Evolutionary conservation across 192 early-diverging fungal species (phyloP).

Genomic region (Coemansia aciculifera): DNA sequence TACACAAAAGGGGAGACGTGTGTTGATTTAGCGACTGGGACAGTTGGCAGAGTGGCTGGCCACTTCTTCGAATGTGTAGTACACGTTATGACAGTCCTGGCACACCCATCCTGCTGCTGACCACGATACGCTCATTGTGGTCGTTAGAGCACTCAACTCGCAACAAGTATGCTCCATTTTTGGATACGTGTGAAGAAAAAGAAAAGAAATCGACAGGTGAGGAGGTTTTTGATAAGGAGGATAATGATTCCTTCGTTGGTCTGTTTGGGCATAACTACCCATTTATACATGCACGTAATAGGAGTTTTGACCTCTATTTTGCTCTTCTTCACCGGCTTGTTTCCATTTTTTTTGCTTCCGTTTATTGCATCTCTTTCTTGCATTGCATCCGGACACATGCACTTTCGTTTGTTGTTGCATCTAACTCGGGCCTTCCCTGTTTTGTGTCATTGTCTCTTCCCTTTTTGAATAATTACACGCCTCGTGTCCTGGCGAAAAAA

Average conservation of each 20-base stretch:
- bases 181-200: neutral
- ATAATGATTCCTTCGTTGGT: neutral
- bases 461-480: neutral
- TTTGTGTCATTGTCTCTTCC: neutral
- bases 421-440: conserved; percentile 1
- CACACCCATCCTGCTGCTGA: conserved; percentile 36
- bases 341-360: neutral
- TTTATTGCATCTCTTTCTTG: conserved; percentile 7
- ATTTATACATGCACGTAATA: neutral
- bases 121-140: conserved; percentile 3
- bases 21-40: conserved; percentile 10
- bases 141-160: neutral
- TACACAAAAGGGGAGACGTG: neutral
- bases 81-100: conserved; percentile 36
- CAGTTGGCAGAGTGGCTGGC: conserved; percentile 41
- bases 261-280: neutral
- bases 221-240: neutral
- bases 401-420: neutral
- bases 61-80: conserved; percentile 47
- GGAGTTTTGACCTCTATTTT: neutral
- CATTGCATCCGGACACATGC: neutral
- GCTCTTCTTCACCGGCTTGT: too few relatives aligned
- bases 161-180: neutral
- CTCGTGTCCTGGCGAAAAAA: neutral
- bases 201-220: neutral